phyloP scores from a whole-genome alignment of 768 basidiomycete genomes.

The Daedaleopsis sinensis region DNA sequence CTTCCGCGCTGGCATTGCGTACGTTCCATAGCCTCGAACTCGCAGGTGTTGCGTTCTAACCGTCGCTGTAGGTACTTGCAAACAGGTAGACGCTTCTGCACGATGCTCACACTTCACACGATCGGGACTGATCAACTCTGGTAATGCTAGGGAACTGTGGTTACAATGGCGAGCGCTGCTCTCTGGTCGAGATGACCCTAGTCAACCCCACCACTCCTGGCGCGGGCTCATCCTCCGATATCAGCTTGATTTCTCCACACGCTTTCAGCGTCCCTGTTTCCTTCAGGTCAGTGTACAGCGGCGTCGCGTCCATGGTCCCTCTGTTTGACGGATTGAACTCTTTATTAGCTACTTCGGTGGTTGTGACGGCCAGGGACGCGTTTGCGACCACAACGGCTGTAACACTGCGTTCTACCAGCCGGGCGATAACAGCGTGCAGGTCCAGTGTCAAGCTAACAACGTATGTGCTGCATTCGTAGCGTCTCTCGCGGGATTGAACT shows the following conservation, averaged over 20 bases:
- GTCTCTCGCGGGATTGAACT: too few species aligned
- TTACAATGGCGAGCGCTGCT: conserved; percentile 51
- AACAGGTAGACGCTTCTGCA: conserved; percentile 9
- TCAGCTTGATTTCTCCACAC: conserved; percentile 53
- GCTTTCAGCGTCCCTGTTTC: conserved; percentile 38
- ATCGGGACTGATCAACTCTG: too few species aligned
- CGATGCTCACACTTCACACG: too few species aligned
- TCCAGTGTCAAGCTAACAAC: conserved; percentile 45
- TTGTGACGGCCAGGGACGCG: conserved; percentile 48
- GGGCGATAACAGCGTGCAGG: conserved; percentile 50
- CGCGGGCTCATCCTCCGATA: conserved; percentile 49
- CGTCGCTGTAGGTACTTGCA: conserved; percentile 17
- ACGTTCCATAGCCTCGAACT: conserved; percentile 21
- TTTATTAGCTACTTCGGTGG: conserved; percentile 39
- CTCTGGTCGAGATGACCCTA: conserved; percentile 51
- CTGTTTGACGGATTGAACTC: too few species aligned
- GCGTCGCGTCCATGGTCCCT: too few species aligned
- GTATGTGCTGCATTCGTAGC: conserved; percentile 33
- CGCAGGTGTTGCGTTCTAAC: too few species aligned
- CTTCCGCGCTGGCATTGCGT: conserved; percentile 46
- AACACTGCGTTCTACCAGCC: conserved; percentile 46
- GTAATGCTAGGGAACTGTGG: conserved; percentile 39
- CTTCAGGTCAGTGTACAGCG: conserved; percentile 28
- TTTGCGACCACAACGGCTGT: conserved; percentile 41
- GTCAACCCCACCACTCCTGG: conserved; percentile 45